Conservation (phyloP, 2,329 filamentous ascomycete genomes). For the Xylaria sp. region DNA sequence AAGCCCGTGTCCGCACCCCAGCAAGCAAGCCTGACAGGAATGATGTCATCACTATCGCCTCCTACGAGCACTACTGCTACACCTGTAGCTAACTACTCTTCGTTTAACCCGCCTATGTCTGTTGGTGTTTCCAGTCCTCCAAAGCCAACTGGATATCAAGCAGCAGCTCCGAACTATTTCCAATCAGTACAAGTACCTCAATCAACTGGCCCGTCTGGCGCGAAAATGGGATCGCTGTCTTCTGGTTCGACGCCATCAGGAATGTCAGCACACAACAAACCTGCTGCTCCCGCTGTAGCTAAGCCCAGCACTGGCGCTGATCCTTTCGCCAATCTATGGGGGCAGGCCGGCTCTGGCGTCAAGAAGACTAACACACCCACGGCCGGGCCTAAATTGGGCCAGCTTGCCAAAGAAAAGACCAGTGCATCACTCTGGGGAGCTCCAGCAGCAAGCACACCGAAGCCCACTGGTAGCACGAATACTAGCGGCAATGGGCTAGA, state of each 20-base stretch:
- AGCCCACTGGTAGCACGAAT: constrained; percentile 40
- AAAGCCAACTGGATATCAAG: constrained; percentile 75
- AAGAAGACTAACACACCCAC: constrained; percentile 75
- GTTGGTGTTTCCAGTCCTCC: constrained; percentile 55
- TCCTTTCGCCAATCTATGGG: constrained; percentile 90
- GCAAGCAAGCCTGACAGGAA: constrained; percentile 80
- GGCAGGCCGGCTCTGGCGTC: constrained; percentile 75
- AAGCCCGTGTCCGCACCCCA: constrained; percentile 87
- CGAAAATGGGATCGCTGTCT: constrained; percentile 37
- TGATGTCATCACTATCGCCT: constrained; percentile 86
- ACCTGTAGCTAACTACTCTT: constrained; percentile 71
- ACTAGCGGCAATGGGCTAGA: constrained; percentile 47
- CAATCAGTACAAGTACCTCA: constrained; percentile 72
- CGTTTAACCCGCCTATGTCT: constrained; percentile 63
- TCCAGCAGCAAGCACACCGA: constrained; percentile 55
- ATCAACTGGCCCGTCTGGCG: constrained; percentile 48
- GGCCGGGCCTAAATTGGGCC: constrained; percentile 83
- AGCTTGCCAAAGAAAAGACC: constrained; percentile 98
- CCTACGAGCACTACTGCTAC: constrained; percentile 67
- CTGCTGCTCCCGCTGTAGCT: constrained; percentile 56
- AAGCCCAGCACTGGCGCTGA: constrained; percentile 75
- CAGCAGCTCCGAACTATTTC: constrained; percentile 91
- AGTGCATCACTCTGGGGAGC: constrained; percentile 94
- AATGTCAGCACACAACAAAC: constrained; percentile 60
- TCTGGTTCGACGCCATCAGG: constrained; percentile 44